Conservation (phyloP, 2,329 filamentous ascomycete genomes). For the Boeremia lycopersici region DNA sequence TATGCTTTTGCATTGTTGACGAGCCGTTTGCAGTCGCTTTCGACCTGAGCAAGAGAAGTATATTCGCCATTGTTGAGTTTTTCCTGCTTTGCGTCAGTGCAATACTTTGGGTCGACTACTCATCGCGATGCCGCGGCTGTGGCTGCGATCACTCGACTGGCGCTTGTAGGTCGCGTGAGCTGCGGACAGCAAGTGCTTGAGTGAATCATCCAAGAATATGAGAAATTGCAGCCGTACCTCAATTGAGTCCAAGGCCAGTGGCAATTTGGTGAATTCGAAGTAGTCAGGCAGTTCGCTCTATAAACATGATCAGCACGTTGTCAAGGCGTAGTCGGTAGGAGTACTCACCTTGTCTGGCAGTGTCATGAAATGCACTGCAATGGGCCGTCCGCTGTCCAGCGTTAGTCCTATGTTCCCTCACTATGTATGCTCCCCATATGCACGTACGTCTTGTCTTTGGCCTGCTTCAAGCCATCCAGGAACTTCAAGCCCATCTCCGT, state of each 20-base stretch:
- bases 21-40: conserved; percentile 87
- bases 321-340: conserved; percentile 7
- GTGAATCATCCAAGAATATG: neutral
- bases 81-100: conserved; percentile 45
- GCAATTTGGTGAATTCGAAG: conserved; percentile 76
- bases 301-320: conserved; percentile 24
- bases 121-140: neutral
- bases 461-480: conserved; percentile 74
- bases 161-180: neutral
- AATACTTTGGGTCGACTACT: neutral
- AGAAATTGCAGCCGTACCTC: conserved; percentile 56
- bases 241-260: conserved; percentile 77
- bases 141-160: neutral
- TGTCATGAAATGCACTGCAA: conserved; percentile 76
- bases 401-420: conserved; percentile 26
- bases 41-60: conserved; percentile 71
- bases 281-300: conserved; percentile 72
- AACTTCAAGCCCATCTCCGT: conserved; percentile 74
- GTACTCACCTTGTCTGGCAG: conserved; percentile 63
- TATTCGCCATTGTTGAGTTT: conserved; percentile 75
- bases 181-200: neutral
- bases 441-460: conserved; percentile 80
- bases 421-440: conserved; percentile 5
- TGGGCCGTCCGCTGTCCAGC: conserved; percentile 64
- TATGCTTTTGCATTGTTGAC: conserved; percentile 86